A percentile compares a stretch with the other conserved stretches of the same genome.
Evolutionary conservation across 805 yeast species (phyloP).

Genomic region (Torulaspora delbrueckii): DNA sequence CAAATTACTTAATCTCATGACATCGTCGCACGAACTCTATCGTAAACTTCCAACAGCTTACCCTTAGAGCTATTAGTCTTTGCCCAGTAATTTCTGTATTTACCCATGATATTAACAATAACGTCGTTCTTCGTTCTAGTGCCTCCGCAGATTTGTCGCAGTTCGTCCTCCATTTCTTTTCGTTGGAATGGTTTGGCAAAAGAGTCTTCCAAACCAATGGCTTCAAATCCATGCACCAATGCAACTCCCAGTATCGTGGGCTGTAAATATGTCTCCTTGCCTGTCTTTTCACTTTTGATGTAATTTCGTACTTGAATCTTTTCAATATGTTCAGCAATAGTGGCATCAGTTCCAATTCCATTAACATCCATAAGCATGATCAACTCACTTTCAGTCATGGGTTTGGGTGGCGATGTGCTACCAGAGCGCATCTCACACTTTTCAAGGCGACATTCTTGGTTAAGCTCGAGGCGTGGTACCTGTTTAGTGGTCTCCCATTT

Average conservation of each 20-base stretch:
- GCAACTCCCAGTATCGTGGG: slow-evolving; percentile 87
- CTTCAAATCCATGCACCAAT: slow-evolving; percentile 81
- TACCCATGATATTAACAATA: slow-evolving; percentile 45
- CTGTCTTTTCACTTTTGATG: slow-evolving; percentile 43
- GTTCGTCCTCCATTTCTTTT: slow-evolving; percentile 62
- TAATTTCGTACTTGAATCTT: slow-evolving; percentile 68
- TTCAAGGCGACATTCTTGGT: slow-evolving; percentile 53
- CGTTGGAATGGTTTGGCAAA: slow-evolving; percentile 87
- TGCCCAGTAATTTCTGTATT: slow-evolving; percentile 50
- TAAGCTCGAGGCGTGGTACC: slow-evolving; percentile 58
- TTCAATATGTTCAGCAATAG: slow-evolving; percentile 95
- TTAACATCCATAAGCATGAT: slow-evolving; percentile 93
- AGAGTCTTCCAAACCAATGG: slow-evolving; percentile 66
- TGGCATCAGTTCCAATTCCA: slow-evolving; percentile 98
- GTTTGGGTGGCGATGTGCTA: slow-evolving; percentile 72
- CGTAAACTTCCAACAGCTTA: slow-evolving; percentile 30
- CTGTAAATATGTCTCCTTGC: slow-evolving; percentile 44
- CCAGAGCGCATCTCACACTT: slow-evolving; percentile 65
- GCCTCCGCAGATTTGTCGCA: slow-evolving; percentile 69
- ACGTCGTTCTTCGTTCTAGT: slow-evolving; percentile 48
- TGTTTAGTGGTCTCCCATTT: slow-evolving; percentile 67
- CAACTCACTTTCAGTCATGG: slow-evolving; percentile 86
- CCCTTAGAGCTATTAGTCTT: slow-evolving; percentile 28
- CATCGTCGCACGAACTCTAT: slow-evolving; percentile 23
- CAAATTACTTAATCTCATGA: slow-evolving; percentile 3